Conservation (phyloP, 306 rosid genomes). For the Prunus mume region DNA sequence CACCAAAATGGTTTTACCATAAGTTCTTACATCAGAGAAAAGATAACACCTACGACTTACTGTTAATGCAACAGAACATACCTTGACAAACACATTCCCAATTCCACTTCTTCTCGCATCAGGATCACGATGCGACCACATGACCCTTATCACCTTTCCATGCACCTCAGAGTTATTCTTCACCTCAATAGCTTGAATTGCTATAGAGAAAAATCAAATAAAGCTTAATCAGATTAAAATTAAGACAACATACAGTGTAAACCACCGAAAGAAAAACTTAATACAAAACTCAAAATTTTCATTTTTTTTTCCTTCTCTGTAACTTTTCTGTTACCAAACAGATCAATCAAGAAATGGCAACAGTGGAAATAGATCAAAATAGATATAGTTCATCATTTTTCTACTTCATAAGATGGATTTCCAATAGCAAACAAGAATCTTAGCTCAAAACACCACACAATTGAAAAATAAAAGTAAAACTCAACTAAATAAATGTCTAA, state of each 20-base stretch:
- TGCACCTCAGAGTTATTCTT: slow-evolving; percentile 57
- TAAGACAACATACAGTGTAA: neutral
- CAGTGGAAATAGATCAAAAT: neutral
- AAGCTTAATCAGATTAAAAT: neutral
- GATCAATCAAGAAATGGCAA: neutral
- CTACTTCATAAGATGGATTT: neutral
- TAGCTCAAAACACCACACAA: neutral
- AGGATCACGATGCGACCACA: slow-evolving; percentile 82
- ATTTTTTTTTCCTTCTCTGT: neutral
- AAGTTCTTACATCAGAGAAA: slow-evolving; percentile 17
- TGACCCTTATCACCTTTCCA: slow-evolving; percentile 74
- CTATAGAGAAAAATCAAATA: slow-evolving; percentile 28
- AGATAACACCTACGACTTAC: neutral
- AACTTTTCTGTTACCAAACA: neutral
- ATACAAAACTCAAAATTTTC: too few relatives aligned
- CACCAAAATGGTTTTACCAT: slow-evolving; percentile 11
- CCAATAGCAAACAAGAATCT: neutral
- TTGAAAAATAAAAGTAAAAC: neutral
- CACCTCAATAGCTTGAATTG: slow-evolving; percentile 55
- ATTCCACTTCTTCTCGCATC: slow-evolving; percentile 61
- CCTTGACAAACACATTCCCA: slow-evolving; percentile 91
- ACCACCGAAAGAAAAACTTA: neutral
- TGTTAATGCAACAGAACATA: slow-evolving; percentile 19
- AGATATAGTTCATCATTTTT: neutral
- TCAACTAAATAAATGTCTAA: neutral